A percentile compares a stretch with the other conserved stretches of the same genome.
These are phyloP conservation scores for Termitomyces sp. DNA, from an alignment of 768 basidiomycete genomes.

Conservation along the genomic window DNA sequence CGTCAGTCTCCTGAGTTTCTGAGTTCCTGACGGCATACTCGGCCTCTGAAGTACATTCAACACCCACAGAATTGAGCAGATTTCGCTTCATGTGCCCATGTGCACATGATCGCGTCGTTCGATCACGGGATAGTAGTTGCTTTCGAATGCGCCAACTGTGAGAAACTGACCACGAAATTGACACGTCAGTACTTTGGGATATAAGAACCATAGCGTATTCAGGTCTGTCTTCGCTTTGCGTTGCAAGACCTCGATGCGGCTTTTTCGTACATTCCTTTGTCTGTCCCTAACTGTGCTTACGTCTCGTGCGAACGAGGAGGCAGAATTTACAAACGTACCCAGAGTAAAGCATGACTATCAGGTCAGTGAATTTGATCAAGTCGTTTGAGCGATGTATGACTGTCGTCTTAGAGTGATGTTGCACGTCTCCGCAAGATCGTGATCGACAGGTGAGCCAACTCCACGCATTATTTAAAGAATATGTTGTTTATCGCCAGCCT, in stretches of 20 bases:
- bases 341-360: conserved; percentile 69
- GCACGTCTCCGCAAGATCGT: conserved; percentile 90
- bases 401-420: conserved; percentile 71
- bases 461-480: neutral
- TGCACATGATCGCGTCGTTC: conserved; percentile 4
- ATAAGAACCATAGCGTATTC: conserved; percentile 1
- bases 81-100: too few species aligned
- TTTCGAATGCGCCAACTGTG: conserved; percentile 3
- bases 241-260: conserved; percentile 41
- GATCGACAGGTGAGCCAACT: conserved; percentile 63
- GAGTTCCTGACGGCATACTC: too few species aligned
- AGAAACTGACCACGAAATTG: conserved; percentile 34
- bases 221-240: neutral
- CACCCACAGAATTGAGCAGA: too few species aligned
- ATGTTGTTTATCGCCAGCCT: conserved; percentile 6
- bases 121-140: conserved; percentile 14
- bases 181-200: conserved; percentile 40
- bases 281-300: conserved; percentile 36
- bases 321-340: conserved; percentile 24
- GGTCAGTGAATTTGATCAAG: conserved; percentile 29
- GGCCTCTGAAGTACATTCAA: too few species aligned
- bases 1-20: too few species aligned
- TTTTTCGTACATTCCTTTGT: conserved; percentile 45
- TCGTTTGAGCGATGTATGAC: neutral
- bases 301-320: conserved; percentile 44